Evolutionary conservation across 148 eudicot genomes (phyloP), one percentile per base, ranked within the genome.

Genomic region (Vaccinium corymbosum): DNA sequence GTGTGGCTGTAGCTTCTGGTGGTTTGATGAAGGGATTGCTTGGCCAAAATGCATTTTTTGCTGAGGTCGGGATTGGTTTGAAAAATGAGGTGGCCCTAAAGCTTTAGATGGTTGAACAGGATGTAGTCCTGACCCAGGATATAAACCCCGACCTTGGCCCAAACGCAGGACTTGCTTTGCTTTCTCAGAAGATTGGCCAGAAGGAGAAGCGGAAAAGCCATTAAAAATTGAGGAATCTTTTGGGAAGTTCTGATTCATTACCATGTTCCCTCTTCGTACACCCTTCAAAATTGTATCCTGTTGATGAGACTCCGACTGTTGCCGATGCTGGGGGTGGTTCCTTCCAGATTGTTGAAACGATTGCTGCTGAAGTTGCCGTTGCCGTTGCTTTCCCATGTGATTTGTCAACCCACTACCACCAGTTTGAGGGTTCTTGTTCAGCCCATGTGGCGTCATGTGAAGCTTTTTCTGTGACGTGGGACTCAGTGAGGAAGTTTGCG

Each of bases 281-380:
- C 92, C 99, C 84, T 91, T 96, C 80, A 80, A 71, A 82, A 84
- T 79, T 87, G 93, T 94, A 86, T 90, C 86, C 81, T 88, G 94
- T 66, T 88, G 94, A 87, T 90, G 95, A 86, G 91, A 46, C 85
- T 91, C 92, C 29, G 87, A 68, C 79, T 85, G 93, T 82, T 94
- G 97, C 85, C 87, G 93, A 56, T 89, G 94, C 78, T 86, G 19
- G 70, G 94, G 98, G 80, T 94, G 97, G 82, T 89, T 91, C 89
- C 96, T 90, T 29, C 92, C 87, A 64, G 96, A 81, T 84, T 93
- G 96, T 53, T 84, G 92, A 76, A 86, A 85, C 64, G 38, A 80
- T 64, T 84, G 81, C 64, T 84, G 92, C 81, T 84, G 94, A 38
- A 85, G 84, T 70, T 91, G 95, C 35, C 90, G 86, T 82, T 88